Base-by-base conservation (phyloP, 176 grass and related monocot species). In the Oryza longistaminata region DNA sequence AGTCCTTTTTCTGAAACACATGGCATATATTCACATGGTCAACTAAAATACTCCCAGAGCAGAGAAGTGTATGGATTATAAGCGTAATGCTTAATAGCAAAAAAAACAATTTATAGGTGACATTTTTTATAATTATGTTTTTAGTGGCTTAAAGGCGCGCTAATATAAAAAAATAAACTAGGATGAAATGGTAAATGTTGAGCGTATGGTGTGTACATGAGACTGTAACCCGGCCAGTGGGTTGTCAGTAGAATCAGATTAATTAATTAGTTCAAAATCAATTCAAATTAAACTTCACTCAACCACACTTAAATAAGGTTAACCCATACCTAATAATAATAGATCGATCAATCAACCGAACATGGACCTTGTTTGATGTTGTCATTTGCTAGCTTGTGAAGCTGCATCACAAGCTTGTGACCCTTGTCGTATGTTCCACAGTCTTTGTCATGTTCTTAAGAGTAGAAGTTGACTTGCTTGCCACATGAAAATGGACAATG, bases 361-460 rank as follows among this genome's bases (percentile, higher is more conserved):
- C 55, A 58, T 43, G 64, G 21, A 68, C 33, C 37, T 74, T 9
- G 25, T 9, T 42, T 76, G 39, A 40, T 40, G n/a, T 69, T 76
- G 45, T 44, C 64, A 85, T 16, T 40, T 9, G 39, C 11, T 1
- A 61, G 17, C 55, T 61, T n/a, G 44, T n/a, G 22, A 40, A n/a
- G n/a, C n/a, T n/a, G n/a, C n/a, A n/a, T n/a, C n/a, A n/a, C n/a
- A n/a, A 61, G 17, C 55, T 61, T n/a, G 44, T n/a, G 22, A 40
- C 69, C 17, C 71, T 55, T 75, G 85, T 87, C 70, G 43, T 46
- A 46, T 61, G 64, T 82, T 26, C 66, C 78, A 61, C 78, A 61
- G 14, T 48, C 81, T 81, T 81, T 82, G 25, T 75, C 78, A 61
- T 42, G 71, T 87, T 87, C 71, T 44, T 69, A 2, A 2, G 44